Evolutionary conservation across 192 early-diverging fungal genomes (phyloP).

Genomic region (Coemansia sp.): DNA sequence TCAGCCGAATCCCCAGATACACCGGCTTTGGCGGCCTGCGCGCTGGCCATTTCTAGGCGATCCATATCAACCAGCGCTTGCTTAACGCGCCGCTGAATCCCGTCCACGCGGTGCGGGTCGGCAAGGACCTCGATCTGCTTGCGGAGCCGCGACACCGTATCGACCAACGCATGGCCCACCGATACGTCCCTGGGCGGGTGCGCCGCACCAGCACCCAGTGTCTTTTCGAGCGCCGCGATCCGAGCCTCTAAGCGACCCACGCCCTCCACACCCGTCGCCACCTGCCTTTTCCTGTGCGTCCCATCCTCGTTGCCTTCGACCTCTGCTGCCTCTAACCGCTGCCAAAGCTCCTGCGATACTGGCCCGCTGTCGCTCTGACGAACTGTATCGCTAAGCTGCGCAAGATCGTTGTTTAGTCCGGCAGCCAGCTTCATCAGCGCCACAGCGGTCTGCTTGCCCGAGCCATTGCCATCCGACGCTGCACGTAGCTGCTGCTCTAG

Average conservation of each 20-base stretch:
- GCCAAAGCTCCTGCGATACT: constrained; percentile 18
- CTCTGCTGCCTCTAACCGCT: constrained; percentile 5
- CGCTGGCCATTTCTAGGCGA: constrained; percentile 25
- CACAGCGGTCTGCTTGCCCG: constrained; percentile 13
- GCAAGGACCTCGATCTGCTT: constrained; percentile 45
- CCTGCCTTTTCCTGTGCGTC: not conserved
- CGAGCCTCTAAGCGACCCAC: constrained; percentile 32
- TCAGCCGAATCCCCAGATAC: not conserved
- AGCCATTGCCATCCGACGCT: not conserved
- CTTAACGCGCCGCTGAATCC: constrained; percentile 49
- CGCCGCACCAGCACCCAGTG: constrained; percentile 16
- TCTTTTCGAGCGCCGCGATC: constrained; percentile 30
- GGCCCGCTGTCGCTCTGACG: not conserved
- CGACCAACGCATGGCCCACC: constrained; percentile 66
- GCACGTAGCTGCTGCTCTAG: constrained; percentile 62
- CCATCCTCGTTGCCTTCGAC: not conserved
- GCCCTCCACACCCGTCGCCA: not conserved
- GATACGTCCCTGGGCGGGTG: constrained; percentile 2
- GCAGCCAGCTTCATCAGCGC: constrained; percentile 37
- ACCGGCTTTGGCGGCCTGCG: constrained; percentile 8
- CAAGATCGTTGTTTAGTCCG: constrained; percentile 41
- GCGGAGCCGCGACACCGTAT: constrained; percentile 55
- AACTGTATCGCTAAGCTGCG: constrained; percentile 13
- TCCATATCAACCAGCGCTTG: constrained; percentile 50
- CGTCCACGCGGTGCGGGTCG: constrained; percentile 46